Base-by-base conservation (phyloP, 805 yeast species). In the Candida alai region DNA sequence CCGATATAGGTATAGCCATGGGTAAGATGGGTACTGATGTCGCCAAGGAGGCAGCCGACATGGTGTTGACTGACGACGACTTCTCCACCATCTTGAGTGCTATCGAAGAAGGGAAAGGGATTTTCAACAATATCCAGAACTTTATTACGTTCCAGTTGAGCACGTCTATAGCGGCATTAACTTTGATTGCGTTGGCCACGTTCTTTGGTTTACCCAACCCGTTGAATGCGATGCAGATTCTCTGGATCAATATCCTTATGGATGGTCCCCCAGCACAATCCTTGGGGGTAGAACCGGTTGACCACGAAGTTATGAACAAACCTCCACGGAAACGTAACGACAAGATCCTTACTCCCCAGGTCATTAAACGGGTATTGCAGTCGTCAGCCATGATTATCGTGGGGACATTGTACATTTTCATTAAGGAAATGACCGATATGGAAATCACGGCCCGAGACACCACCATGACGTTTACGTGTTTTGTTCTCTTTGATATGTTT, bases 191-290 rank as follows among this genome's bases (percentile, higher is more conserved):
- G 1, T 66, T 89, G 44, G 73, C 96, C 2, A 90, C 97, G 1
- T 63, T 89, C 36, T 80, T 89, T 52, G 85, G 85, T 39, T 70
- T 90, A 40, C 96, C 96, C 32, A 89, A 87, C 48, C 98, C 98
- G 8, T 72, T 90, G 48, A 90, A 90, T 55, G 96, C 98, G 19
- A 90, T 90, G 98, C 97, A 93, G 68, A 93, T 90, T 49, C 68
- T 90, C 50, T 90, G 97, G 97, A 90, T 90, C 56, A 90, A 90
- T 57, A 93, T 90, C 43, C 71, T 90, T 38, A 90, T 90, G 98
- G 98, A 90, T 64, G 98, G 98, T 1, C 98, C 98, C 8, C 98
- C 98, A 4, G 97, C 97, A 2, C 98, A 90, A 64, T 84, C 95
- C 0, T 68, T 90, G 28, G 98, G 98, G 39, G 97, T 93, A 20